Base-by-base conservation (phyloP, 2,329 filamentous ascomycete species). In the Aspergillus carbonarius region DNA sequence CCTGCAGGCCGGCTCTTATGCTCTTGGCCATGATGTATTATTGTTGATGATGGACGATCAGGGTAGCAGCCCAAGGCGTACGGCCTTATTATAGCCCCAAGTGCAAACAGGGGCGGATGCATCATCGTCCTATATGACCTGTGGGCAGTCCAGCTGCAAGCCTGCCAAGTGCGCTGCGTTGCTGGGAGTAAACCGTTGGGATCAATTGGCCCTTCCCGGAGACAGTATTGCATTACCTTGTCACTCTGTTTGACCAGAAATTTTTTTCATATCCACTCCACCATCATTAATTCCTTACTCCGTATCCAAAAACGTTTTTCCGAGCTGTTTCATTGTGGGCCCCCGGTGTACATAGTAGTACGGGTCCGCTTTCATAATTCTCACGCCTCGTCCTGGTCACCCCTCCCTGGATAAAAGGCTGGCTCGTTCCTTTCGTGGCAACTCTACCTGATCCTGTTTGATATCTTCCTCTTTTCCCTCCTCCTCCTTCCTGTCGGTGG, bases 21-120 rank as follows among this genome's bases (percentile, higher is more conserved):
- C 32, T 52, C 60, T 61, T 61, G 57, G 60, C 60, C 17, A n/a
- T 50, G 42, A 20, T 42, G 44, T 34, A 48, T 13, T 34, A 48
- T 13, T 18, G 25, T 56, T 37, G 32, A 49, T 49, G 47, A 53
- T 54, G 35, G 37, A 34, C 37, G 39, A 30, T 37, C 32, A 53
- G 50, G 13, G 47, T 44, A 44, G 50, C 56, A 56, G 49, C 39
- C 58, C 44, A 48, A 48, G 44, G 23, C 15, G 44, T 7, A 48
- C 44, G 18, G 44, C 44, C 44, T 48, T 30, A 48, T 17, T 48
- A 30, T 48, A 48, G 44, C 44, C 25, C 44, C 44, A 48, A 30
- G 44, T n/a, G 27, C n/a, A 3, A 5, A 23, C 23, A 48, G 44
- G 44, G 44, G n/a, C 9, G 17, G 44, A 30, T 30, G 27, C n/a